Evolutionary conservation across 768 basidiomycete species (phyloP).

Genomic region (Fomitopsis serialis): DNA sequence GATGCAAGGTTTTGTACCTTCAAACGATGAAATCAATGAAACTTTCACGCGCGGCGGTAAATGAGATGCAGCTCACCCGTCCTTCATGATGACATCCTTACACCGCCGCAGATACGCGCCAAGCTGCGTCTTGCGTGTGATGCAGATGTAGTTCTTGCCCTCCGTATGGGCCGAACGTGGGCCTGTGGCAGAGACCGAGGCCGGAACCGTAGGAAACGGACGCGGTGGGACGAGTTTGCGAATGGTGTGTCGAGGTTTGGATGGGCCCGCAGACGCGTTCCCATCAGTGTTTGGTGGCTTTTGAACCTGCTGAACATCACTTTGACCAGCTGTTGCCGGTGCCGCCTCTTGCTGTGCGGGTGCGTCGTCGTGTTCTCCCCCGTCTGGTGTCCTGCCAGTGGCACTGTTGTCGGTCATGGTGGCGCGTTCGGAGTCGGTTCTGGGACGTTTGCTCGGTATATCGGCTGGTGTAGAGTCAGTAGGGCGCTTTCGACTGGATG

Average conservation of each 20-base stretch:
- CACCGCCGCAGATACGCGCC: conserved; percentile 74
- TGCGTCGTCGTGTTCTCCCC: neutral
- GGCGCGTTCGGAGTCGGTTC: neutral
- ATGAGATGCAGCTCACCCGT: conserved; percentile 47
- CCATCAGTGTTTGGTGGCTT: neutral
- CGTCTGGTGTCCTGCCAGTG: neutral
- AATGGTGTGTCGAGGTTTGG: conserved; percentile 29
- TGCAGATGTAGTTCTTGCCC: conserved; percentile 75
- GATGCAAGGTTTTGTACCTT: conserved; percentile 68
- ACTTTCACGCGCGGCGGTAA: no score
- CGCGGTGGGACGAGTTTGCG: conserved; percentile 68
- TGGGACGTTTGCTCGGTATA: neutral
- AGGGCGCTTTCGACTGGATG: neutral
- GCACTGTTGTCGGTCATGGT: neutral
- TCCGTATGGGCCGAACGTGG: conserved; percentile 74
- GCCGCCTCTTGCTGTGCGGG: neutral
- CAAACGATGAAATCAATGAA: no score
- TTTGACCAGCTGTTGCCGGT: neutral
- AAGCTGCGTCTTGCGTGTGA: conserved; percentile 72
- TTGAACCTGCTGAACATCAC: neutral
- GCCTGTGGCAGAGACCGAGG: conserved; percentile 73
- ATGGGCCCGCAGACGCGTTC: neutral
- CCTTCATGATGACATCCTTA: conserved; percentile 62
- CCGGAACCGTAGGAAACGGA: conserved; percentile 72
- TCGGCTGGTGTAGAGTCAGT: neutral